A percentile compares a stretch with the other conserved stretches of the same genome.
These are phyloP conservation scores for Colletotrichum spinosum DNA, from an alignment of 2,329 filamentous ascomycete genomes.

Conservation along the genomic window DNA sequence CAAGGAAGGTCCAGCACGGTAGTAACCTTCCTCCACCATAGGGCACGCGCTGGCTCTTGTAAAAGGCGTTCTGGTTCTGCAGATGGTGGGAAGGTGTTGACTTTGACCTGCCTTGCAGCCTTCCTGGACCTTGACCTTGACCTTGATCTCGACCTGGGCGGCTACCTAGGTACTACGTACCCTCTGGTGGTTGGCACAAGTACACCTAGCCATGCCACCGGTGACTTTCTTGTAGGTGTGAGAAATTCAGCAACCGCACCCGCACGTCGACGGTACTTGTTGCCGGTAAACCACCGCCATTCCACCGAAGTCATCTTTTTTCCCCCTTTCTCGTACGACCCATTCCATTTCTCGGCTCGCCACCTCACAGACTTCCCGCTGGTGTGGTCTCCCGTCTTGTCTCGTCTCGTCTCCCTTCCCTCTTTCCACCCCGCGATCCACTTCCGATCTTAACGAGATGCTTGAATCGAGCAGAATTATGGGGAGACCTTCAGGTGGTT, in stretches of 20 bases:
- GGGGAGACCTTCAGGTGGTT: slow-evolving; percentile 15
- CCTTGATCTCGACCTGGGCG: no score
- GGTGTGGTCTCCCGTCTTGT: slow-evolving; percentile 1
- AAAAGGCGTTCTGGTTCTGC: slow-evolving; percentile 10
- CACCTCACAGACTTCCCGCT: background rate
- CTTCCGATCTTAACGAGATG: slow-evolving; percentile 37
- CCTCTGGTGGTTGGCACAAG: no score
- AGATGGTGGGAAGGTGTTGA: slow-evolving; percentile 17
- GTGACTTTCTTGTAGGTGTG: no score
- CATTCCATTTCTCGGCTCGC: background rate
- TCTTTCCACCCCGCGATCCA: slow-evolving; percentile 32
- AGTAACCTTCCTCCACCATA: slow-evolving; percentile 26
- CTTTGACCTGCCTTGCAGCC: no score
- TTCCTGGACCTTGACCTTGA: no score
- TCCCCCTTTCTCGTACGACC: background rate
- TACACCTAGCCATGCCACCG: no score
- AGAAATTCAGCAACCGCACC: no score
- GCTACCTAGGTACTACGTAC: no score
- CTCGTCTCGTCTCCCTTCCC: slow-evolving; percentile 18
- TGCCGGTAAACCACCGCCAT: slow-evolving; percentile 28
- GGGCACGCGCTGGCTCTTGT: slow-evolving; percentile 6
- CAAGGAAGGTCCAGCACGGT: slow-evolving; percentile 15
- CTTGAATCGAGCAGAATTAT: slow-evolving; percentile 36
- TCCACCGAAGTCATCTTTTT: slow-evolving; percentile 3
- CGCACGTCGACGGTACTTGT: slow-evolving; percentile 3